Evolutionary conservation across 2,329 filamentous ascomycete genomes (phyloP).

Genomic region (Pseudogymnoascus sp.): DNA sequence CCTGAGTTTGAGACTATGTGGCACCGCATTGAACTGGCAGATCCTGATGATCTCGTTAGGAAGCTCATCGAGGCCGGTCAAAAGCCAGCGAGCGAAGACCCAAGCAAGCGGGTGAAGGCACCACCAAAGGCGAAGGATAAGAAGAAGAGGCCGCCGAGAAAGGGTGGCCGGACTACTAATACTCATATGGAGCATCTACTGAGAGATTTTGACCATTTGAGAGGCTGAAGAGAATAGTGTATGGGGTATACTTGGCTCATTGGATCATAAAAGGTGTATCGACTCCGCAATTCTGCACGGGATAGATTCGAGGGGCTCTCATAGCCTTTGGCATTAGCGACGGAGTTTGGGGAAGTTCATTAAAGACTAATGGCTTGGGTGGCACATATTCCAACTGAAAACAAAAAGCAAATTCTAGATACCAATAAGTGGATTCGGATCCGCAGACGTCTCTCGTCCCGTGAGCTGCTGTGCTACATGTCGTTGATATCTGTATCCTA

Average conservation of each 20-base stretch:
- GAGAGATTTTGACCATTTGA: conserved; percentile 25
- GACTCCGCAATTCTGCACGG: background rate
- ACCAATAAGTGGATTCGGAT: background rate
- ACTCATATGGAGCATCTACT: conserved; percentile 29
- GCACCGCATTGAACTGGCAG: conserved; percentile 69
- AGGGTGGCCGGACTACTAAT: conserved; percentile 29
- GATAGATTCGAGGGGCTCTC: background rate
- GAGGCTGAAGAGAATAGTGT: conserved; percentile 17
- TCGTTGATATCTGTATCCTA: background rate
- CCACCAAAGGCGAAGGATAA: conserved; percentile 30
- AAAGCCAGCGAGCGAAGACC: conserved; percentile 32
- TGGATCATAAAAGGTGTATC: background rate
- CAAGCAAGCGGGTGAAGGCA: conserved; percentile 29
- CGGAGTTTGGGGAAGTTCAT: background rate
- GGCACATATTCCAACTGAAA: background rate
- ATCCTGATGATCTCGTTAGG: conserved; percentile 31
- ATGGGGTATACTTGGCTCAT: background rate
- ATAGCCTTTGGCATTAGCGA: conserved; percentile 3
- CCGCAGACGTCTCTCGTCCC: background rate
- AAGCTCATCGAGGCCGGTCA: conserved; percentile 32
- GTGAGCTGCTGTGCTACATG: background rate
- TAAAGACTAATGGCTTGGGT: background rate
- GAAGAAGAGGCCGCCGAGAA: conserved; percentile 28
- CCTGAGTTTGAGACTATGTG: conserved; percentile 77
- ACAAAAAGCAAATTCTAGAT: background rate